Evolutionary conservation across 306 rosid genomes (phyloP).

Genomic region (Inga oerstediana): DNA sequence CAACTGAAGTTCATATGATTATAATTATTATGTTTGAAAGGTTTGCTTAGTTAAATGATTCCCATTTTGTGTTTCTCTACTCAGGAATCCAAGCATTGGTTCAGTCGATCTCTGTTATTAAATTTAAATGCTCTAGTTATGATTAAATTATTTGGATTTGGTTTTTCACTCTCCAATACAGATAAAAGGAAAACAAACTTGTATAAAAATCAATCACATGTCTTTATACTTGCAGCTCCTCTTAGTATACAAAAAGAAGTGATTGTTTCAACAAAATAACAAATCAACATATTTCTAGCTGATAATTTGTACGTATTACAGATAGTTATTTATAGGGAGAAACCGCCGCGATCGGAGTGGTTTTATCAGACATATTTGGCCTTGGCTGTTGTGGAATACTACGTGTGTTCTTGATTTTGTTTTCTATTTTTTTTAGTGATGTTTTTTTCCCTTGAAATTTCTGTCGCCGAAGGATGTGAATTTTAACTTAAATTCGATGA

Average conservation of each 20-base stretch:
- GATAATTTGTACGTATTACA: not conserved
- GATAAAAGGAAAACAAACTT: not conserved
- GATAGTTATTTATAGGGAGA: not conserved
- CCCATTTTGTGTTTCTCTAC: not conserved
- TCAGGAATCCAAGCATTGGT: not conserved
- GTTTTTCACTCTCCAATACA: not conserved
- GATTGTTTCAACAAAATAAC: too few species aligned
- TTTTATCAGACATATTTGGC: not conserved
- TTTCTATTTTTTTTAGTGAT: not conserved
- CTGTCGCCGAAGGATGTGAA: not conserved
- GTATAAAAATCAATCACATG: not conserved
- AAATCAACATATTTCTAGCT: not conserved
- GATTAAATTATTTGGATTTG: not conserved
- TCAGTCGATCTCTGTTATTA: not conserved
- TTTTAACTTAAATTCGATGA: constrained; percentile 1
- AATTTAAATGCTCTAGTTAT: not conserved
- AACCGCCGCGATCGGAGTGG: not conserved
- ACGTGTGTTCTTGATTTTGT: not conserved
- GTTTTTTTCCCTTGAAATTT: not conserved
- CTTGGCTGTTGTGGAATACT: not conserved
- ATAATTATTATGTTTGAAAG: not conserved
- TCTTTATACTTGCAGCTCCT: not conserved
- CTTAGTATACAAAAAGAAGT: too few species aligned
- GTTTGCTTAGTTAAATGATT: not conserved
- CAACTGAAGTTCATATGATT: not conserved